Evolutionary conservation across 2,329 filamentous ascomycete species (phyloP).

Genomic region (Neofusicoccum umdonicola): DNA sequence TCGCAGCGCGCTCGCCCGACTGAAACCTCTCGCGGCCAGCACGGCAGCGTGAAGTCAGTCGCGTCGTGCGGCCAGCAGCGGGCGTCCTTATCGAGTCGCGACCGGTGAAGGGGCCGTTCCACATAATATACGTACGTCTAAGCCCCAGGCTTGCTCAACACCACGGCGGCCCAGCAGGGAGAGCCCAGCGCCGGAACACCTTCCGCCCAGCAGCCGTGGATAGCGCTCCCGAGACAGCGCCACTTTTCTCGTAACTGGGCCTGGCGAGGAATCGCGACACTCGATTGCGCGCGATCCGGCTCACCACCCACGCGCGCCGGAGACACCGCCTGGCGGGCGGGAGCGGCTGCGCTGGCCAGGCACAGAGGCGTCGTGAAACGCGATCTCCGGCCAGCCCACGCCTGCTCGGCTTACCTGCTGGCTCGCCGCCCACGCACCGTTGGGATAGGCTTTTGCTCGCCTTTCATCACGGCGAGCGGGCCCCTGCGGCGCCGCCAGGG

Average conservation of each 20-base stretch:
- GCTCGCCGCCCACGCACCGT: not conserved
- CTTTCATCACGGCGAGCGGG: not conserved
- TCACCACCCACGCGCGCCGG: not conserved
- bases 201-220: not conserved
- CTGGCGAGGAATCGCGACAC: too few species aligned
- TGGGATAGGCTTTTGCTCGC: not conserved
- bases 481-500: not conserved
- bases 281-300: not conserved
- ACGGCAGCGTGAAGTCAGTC: not conserved
- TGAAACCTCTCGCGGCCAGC: not conserved
- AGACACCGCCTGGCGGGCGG: not conserved
- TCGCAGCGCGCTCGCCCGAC: not conserved
- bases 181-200: not conserved
- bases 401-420: constrained; percentile 12
- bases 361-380: not conserved
- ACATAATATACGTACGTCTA: not conserved
- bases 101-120: not conserved
- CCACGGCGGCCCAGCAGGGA: not conserved
- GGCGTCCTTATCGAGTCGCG: not conserved
- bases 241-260: not conserved
- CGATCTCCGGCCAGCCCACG: not conserved
- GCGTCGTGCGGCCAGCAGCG: not conserved
- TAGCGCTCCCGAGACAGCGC: constrained; percentile 5
- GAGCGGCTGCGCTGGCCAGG: too few species aligned
- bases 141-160: not conserved